Base-by-base conservation (phyloP, 768 basidiomycete genomes). In the Pholiota conissans region DNA sequence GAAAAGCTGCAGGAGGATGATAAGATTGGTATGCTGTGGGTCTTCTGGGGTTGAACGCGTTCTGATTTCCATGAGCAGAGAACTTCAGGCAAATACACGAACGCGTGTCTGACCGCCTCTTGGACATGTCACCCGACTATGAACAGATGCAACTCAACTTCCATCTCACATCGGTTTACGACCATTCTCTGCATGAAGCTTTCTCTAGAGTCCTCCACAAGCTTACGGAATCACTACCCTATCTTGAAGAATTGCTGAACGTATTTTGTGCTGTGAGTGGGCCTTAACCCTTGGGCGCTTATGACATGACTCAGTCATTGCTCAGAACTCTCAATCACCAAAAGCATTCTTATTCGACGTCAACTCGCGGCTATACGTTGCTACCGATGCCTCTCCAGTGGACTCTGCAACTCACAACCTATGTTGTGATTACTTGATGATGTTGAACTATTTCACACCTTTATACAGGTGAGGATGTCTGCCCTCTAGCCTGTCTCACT, bases 321-420 rank as follows among this genome's bases (percentile, higher is more conserved):
- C 50, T 16, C 63, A 96, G 93, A 93, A 93, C 59, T 95, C 91
- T 2, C 91, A 91, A 65, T 90, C 95, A 28, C 87, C 92, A 34
- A 98, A 98, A 70, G 92, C 94, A 0, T 98, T 95, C 68, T 74
- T 98, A 13, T 98, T 96, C 63, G 95, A 98, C 67, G 86, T 84
- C 16, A 79, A 79, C 3, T 93, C 93, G 22, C 82, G 92, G 49
- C 76, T 97, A 26, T 95, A 95, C 67, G 80, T 98, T n/a, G 95
- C 95, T 10, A 95, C 95, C 10, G 96, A 98, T 66, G 87, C 89
- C 16, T 93, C 91, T 0, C 93, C 95, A 4, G 91, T 96, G 26
- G 95, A 98, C 68, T 82, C 87, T 56, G 86, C 87, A 3, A 95
- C 92, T 0, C 89, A 95, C 66, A 91, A 88, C 60, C 79, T 96